Evolutionary conservation across 2,329 filamentous ascomycete species (phyloP).

Genomic region (Nannizzia gypsea): DNA sequence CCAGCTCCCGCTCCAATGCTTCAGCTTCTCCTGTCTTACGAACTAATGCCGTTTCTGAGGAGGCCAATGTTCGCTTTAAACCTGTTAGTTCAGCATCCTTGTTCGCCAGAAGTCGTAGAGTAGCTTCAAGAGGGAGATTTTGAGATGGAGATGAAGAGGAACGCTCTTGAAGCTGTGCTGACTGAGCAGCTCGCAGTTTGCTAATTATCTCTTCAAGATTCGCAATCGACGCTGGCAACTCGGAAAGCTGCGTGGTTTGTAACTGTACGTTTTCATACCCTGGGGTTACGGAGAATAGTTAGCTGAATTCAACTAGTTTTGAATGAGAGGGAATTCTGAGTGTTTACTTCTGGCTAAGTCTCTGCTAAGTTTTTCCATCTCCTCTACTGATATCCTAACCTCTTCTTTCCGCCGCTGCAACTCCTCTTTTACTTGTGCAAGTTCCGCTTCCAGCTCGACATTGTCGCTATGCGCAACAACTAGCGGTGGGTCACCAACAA

Average conservation of each 20-base stretch:
- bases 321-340: slow-evolving; percentile 6
- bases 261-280: slow-evolving; percentile 45
- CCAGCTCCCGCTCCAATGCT: slow-evolving; percentile 34
- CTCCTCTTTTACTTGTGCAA: slow-evolving; percentile 57
- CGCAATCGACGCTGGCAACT: slow-evolving; percentile 42
- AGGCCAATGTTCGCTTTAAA: slow-evolving; percentile 32
- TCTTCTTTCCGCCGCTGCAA: slow-evolving; percentile 71
- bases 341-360: slow-evolving; percentile 47
- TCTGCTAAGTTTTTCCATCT: slow-evolving; percentile 58
- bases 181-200: slow-evolving; percentile 42
- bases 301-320: not conserved
- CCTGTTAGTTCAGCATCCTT: slow-evolving; percentile 31
- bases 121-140: slow-evolving; percentile 31
- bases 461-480: slow-evolving; percentile 78
- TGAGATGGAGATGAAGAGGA: slow-evolving; percentile 25
- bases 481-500: slow-evolving; percentile 78
- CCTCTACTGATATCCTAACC: slow-evolving; percentile 59
- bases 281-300: slow-evolving; percentile 16
- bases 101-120: slow-evolving; percentile 29
- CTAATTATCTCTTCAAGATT: slow-evolving; percentile 41
- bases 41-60: slow-evolving; percentile 34
- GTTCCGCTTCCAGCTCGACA: slow-evolving; percentile 58
- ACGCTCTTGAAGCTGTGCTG: slow-evolving; percentile 51
- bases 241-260: slow-evolving; percentile 40
- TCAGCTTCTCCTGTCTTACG: slow-evolving; percentile 35